Base-by-base conservation (phyloP, 805 yeast species). In the Zygotorulaspora sp. region DNA sequence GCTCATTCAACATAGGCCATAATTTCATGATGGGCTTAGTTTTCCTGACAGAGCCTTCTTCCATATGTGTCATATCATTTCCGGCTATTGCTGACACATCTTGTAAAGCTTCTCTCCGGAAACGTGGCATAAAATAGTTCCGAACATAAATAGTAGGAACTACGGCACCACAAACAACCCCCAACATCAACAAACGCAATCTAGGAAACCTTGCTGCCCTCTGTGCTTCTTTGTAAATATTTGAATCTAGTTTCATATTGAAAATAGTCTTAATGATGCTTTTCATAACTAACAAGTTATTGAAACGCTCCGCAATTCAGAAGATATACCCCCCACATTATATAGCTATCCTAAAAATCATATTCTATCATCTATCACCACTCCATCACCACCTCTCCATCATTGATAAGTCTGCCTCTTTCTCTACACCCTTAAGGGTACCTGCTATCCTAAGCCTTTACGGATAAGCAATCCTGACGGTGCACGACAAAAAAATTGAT, bases 111-210 rank as follows among this genome's bases (percentile, higher is more conserved):
- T 36, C 35, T 8, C 29, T 30, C 10, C 41, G 19, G 22, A 45
- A 34, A 5, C 36, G 44, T 3, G 56, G 55, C n/a, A 48, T 27
- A 23, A 40, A 40, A 23, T 50, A 47, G 21, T 43, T 38, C 22
- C 52, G 40, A 20, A 48, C 27, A 24, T 55, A 55, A 36, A 56
- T 40, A 2, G 59, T 48, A 4, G 63, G 63, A 3, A 57, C 50
- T 21, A 52, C 43, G 3, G 61, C 58, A 19, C 57, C 61, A 27
- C 60, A 50, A 2, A 49, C 46, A 10, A 50, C 28, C 6, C 59
- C 63, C 20, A 55, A 27, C 44, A 55, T 41, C 27, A 56, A 27
- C 28, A 49, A 49, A 23, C 44, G 50, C 43, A 55, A 48, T 15
- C 50, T 47, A 0, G 62, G 62, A 22, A 34, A 38, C 25, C 50